These are phyloP conservation scores for Didymellaceae sp. DNA, from an alignment of 2,329 filamentous ascomycete species.

Conservation along the genomic window DNA sequence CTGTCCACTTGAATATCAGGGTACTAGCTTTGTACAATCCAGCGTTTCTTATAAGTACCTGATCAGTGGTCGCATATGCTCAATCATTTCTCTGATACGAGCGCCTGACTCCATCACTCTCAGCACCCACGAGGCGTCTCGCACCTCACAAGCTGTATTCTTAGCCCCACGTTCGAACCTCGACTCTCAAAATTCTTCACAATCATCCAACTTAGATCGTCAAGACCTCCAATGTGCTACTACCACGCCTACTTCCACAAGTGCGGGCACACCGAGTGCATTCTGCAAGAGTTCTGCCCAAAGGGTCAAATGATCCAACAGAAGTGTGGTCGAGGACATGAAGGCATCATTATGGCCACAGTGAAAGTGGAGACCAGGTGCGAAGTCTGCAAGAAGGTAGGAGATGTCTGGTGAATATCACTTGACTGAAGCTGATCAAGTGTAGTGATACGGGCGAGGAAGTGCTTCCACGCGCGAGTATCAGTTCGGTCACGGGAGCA, in stretches of 20 bases:
- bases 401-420: background rate
- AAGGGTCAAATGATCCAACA: conserved; percentile 42
- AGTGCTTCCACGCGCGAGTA: background rate
- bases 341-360: conserved; percentile 40
- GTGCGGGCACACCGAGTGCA: conserved; percentile 54
- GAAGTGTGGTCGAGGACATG: conserved; percentile 39
- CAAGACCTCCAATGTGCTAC: conserved; percentile 50
- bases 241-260: conserved; percentile 56
- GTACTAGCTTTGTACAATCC: no score
- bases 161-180: background rate
- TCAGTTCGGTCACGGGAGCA: background rate
- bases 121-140: background rate
- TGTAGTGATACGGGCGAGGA: background rate
- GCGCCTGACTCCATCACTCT: conserved; percentile 4
- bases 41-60: no score
- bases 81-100: no score
- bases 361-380: conserved; percentile 42
- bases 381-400: conserved; percentile 34
- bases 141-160: background rate
- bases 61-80: background rate
- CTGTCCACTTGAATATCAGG: no score
- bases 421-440: background rate
- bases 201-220: no score
- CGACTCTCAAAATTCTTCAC: no score
- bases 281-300: conserved; percentile 39